Evolutionary conservation across 225 moss, liverwort and hornwort genomes (phyloP).

Genomic region (Asterella californica): DNA sequence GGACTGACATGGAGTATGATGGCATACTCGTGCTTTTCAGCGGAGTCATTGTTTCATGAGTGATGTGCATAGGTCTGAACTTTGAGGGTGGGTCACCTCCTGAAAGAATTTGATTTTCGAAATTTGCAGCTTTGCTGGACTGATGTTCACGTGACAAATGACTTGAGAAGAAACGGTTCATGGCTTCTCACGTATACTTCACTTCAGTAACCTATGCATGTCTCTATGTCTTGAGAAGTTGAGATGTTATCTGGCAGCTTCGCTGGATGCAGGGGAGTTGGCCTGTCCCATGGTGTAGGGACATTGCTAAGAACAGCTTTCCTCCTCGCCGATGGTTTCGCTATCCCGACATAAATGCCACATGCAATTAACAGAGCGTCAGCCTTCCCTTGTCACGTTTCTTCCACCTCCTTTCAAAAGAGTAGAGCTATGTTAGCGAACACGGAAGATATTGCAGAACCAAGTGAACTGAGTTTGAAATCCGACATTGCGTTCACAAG

Average conservation of each 20-base stretch:
- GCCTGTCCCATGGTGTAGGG: background rate
- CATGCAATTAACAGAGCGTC: background rate
- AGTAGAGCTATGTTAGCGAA: background rate
- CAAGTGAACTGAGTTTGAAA: background rate
- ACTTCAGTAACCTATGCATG: background rate
- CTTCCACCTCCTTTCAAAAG: too few species aligned
- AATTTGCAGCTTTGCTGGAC: background rate
- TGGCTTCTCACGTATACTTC: background rate
- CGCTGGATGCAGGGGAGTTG: background rate
- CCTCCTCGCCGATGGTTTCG: background rate
- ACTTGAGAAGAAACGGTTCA: background rate
- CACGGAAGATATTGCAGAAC: conserved; percentile 16
- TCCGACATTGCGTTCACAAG: too few species aligned
- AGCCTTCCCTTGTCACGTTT: too few species aligned
- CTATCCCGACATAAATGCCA: background rate
- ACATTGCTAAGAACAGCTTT: background rate
- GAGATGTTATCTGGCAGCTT: background rate
- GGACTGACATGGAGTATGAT: background rate
- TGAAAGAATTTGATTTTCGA: background rate
- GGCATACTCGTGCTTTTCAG: background rate
- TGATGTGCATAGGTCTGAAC: background rate
- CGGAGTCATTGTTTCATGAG: background rate
- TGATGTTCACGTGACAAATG: background rate
- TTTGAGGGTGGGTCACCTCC: background rate
- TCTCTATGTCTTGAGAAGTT: too few species aligned